These are phyloP conservation scores for Aethionema arabicum DNA, from an alignment of 345 rosid species.

Conservation along the genomic window DNA sequence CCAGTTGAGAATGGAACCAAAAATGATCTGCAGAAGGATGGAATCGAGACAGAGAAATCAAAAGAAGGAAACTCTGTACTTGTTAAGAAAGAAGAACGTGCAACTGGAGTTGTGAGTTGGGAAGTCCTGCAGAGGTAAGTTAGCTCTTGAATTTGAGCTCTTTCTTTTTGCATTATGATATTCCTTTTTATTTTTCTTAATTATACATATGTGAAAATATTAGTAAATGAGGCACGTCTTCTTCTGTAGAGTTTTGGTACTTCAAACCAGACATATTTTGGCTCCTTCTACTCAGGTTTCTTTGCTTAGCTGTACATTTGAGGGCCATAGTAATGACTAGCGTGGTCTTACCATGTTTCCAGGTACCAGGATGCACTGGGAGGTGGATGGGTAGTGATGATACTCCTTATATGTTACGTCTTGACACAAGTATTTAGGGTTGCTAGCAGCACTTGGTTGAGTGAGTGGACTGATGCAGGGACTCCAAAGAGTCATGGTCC, in stretches of 20 bases:
- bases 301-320: slow-evolving; percentile 5
- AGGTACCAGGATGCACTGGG: slow-evolving; percentile 98
- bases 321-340: slow-evolving; percentile 12
- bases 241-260: slow-evolving; percentile 2
- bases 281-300: slow-evolving; percentile 1
- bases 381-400: slow-evolving; percentile 84
- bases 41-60: slow-evolving; percentile 39
- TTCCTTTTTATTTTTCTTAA: not conserved
- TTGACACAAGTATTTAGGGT: slow-evolving; percentile 78
- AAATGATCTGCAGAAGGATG: slow-evolving; percentile 45
- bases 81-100: slow-evolving; percentile 95
- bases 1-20: slow-evolving; percentile 54
- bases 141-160: not conserved
- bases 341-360: slow-evolving; percentile 28
- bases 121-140: slow-evolving; percentile 71
- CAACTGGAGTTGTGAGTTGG: slow-evolving; percentile 89
- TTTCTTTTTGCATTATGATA: not conserved
- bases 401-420: slow-evolving; percentile 75
- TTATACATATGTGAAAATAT: not conserved
- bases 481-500: slow-evolving; percentile 51
- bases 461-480: slow-evolving; percentile 88
- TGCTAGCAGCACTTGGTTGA: slow-evolving; percentile 94
- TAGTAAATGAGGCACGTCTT: not conserved
- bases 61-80: slow-evolving; percentile 85
- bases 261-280: slow-evolving; percentile 5